Base-by-base conservation (phyloP, 805 yeast genomes). In the Wickerhamiella musiphila region DNA sequence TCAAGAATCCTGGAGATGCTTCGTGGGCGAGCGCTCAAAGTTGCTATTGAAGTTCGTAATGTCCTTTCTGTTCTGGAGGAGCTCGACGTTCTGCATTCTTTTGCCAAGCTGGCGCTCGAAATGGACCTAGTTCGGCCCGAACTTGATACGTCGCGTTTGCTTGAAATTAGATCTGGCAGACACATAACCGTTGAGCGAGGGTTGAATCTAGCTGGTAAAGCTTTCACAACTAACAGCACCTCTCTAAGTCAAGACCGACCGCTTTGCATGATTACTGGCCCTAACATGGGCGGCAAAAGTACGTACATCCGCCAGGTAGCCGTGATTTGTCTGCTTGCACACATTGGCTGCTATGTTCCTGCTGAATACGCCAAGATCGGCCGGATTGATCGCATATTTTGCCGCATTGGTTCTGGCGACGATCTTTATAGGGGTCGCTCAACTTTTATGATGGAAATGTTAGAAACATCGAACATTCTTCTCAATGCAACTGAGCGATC, bases 371-470 rank as follows among this genome's bases (percentile, higher is more conserved):
- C 81, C 1, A 51, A 52, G 2, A 45, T 79, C 12, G 81, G 93
- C 0, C 50, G 79, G 1, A 81, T 82, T 12, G 93, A 82, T 52
- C 66, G 73, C 33, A 68, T 82, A 0, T 78, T 75, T 46, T 73
- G 90, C 15, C 60, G 94, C 18, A 72, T 81, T 47, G 83, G 94
- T 0, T 74, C 81, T 0, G 64, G 61, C 9, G 94, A 83, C 54
- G 81, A 81, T 45, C 64, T 83, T 18, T 68, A 68, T 37, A 65
- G 70, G 29, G 83, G 83, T 26, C 68, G 76, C 45, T 76, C 90
- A n/a, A 82, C 94, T 0, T 83, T 83, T 46, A 79, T 82, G 93
- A 79, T 77, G 11, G 94, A 83, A 45, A 81, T 83, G 93, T 62
- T 73, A 24, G 94, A 83, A 49, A 76, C 93, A 2, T 69, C 81